Base-by-base conservation (phyloP, 2,329 filamentous ascomycete genomes). In the Alternaria incomplexa region DNA sequence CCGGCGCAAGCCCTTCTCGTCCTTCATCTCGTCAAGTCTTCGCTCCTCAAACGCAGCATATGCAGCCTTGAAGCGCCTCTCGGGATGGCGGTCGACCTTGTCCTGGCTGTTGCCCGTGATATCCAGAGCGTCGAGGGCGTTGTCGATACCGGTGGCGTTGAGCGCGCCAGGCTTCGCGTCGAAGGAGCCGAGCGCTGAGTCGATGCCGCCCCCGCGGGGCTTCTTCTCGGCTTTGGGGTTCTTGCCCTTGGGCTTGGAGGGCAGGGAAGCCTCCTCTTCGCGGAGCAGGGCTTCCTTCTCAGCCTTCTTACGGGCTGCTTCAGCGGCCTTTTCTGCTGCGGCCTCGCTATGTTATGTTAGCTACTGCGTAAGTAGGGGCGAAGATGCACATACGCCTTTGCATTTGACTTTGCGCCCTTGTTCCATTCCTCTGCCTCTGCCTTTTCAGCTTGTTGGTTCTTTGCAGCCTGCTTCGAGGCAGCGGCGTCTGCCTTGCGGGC, bases 401-500 rank as follows among this genome's bases (percentile, higher is more conserved):
- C 84, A 73, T 84, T 92, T 71, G 86, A 91, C 84, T 98, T 99
- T 57, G 93, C 80, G 44, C 96, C 96, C 81, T 96, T 93, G 11
- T 85, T 74, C 96, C 96, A 99, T 72, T 97, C 85, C 58, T 87
- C 85, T 5, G 90, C 87, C 74, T 97, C 95, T 26, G 81, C 88
- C 3, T 84, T 87, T 5, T 88, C 88, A 57, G 85, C 87, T 81
- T 90, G 90, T 40, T 86, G 83, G 43, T 93, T 87, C 63, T 90
- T 89, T 4, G 81, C 89, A 0, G 93, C 92, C 62, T 90, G 86
- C 82, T 98, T 98, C 60, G 87, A 83, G 9, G 92, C 91, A 1
- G 93, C 95, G 4, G 89, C 90, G 52, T 97, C 93, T 66, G 93
- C 93, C 86, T 99, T 98, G 82, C 93, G 88, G 66, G 94, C 93